Evolutionary conservation across 2,329 filamentous ascomycete genomes (phyloP), one percentile per base, ranked within the genome.

Genomic region (Apiospora koreana): DNA sequence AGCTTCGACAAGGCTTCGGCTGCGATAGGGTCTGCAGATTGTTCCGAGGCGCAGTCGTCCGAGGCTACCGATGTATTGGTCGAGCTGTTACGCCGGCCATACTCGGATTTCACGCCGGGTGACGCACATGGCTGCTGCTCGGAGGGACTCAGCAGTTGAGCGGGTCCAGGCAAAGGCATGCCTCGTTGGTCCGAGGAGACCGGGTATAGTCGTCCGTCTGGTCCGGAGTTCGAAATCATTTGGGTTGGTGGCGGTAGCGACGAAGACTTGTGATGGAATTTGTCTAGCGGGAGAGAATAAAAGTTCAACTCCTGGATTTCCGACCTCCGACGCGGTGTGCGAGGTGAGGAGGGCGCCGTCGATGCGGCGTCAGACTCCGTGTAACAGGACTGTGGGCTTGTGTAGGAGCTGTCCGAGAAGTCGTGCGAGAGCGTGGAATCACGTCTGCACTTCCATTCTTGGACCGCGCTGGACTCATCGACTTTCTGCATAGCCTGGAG

Each of bases 331-430:
- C 25, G 67, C 6, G 73, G 71, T 3, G 71, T 68, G 23, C 69
- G 71, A 25, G 77, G 76, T 12, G 77, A 74, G 2, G 73, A 73
- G 2, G 73, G 71, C 21, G 67, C 68, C 8, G 69, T 69, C 67
- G 74, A 72, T 3, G 70, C 71, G 18, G 72, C 74, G 68, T 70
- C 68, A 23, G 71, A 69, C 3, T 73, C 68, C 10, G 71, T 68
- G 6, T 65, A 62, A 7, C 72, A 75, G 10, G 71, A 73, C 38
- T 69, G 68, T 2, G 74, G 72, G 42, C 71, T 68, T 28, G 72
- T 71, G 2, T 76, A 74, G 1, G 76, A 74, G 67, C 69, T 68
- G 23, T 74, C 23, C 12, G 71, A 69, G 10, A 68, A 50, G 46
- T 41, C 43, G 66, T 62, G 67, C 16, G 31, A 54, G 31, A 68